Evolutionary conservation across 2,329 filamentous ascomycete genomes (phyloP).

Genomic region (Spiromastix sp.): DNA sequence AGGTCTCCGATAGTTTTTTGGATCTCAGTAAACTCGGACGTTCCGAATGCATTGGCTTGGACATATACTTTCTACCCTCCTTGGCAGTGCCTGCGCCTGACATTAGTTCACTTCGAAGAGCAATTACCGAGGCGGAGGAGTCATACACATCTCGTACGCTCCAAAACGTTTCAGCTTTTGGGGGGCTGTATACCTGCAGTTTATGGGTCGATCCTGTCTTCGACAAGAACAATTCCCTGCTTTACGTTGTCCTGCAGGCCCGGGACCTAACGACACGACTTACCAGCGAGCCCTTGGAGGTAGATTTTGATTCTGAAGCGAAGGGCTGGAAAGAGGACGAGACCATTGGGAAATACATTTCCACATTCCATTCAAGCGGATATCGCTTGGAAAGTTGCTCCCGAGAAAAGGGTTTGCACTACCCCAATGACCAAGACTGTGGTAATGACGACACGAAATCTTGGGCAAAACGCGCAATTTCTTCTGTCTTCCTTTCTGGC

Average conservation of each 20-base stretch:
- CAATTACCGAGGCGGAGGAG: too few species aligned
- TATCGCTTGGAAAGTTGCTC: slow-evolving; percentile 41
- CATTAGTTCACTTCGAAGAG: slow-evolving; percentile 25
- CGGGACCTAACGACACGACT: slow-evolving; percentile 27
- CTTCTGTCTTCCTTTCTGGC: slow-evolving; percentile 42
- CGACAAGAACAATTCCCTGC: slow-evolving; percentile 26
- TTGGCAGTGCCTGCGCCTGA: slow-evolving; percentile 24
- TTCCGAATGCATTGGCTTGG: slow-evolving; percentile 25
- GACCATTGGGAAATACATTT: slow-evolving; percentile 49
- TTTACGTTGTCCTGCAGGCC: slow-evolving; percentile 35
- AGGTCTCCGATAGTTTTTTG: slow-evolving; percentile 37
- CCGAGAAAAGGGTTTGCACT: too few species aligned
- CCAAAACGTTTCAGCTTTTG: too few species aligned
- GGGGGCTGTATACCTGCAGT: too few species aligned
- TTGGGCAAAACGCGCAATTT: slow-evolving; percentile 53
- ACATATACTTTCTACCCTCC: slow-evolving; percentile 31
- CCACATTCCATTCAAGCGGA: slow-evolving; percentile 44
- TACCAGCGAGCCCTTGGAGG: too few species aligned
- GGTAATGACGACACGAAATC: slow-evolving; percentile 47
- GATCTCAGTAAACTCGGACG: slow-evolving; percentile 22
- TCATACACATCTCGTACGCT: too few species aligned
- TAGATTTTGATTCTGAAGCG: too few species aligned
- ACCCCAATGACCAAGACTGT: too few species aligned
- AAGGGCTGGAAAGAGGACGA: slow-evolving; percentile 47
- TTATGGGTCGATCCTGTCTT: slow-evolving; percentile 36